Percentiles rank a stretch among this genome's conserved stretches.
Evolutionary conservation across 176 grass and related monocot species (phyloP).

Genomic region (barley (Hordeum vulgare)): DNA sequence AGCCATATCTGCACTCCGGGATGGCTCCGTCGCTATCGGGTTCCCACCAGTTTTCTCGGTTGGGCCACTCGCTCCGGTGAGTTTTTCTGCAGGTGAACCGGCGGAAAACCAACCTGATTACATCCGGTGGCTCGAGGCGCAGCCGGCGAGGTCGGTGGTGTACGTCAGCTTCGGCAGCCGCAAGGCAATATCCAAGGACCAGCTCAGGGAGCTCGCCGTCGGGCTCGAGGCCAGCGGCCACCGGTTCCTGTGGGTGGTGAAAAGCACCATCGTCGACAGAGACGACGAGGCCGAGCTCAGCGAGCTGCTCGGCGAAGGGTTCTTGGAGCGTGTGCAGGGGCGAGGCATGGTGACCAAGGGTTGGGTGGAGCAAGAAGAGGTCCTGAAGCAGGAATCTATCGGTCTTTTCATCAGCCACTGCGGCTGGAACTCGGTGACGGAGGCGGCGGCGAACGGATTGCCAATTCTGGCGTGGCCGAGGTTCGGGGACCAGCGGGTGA

Average conservation of each 20-base stretch:
- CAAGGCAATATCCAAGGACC: constrained; percentile 32
- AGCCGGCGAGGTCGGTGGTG: constrained; percentile 63
- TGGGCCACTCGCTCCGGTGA: constrained; percentile 24
- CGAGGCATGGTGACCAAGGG: constrained; percentile 48
- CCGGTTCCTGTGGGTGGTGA: constrained; percentile 83
- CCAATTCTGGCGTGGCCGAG: constrained; percentile 58
- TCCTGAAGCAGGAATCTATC: constrained; percentile 40
- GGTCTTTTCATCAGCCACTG: constrained; percentile 72
- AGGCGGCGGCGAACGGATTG: constrained; percentile 44
- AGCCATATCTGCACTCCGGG: constrained; percentile 23
- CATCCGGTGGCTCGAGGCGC: constrained; percentile 37
- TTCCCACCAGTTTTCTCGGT: constrained; percentile 46
- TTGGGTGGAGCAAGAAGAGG: constrained; percentile 70
- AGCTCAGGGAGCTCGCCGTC: constrained; percentile 46
- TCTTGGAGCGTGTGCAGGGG: constrained; percentile 32
- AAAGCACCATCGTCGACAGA: constrained; percentile 41
- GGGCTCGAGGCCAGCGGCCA: constrained; percentile 48
- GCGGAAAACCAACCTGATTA: neutral
- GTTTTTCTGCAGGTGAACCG: neutral
- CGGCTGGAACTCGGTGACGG: constrained; percentile 76
- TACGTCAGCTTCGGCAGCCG: constrained; percentile 80
- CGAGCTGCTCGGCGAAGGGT: constrained; percentile 36
- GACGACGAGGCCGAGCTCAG: constrained; percentile 30
- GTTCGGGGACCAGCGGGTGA: constrained; percentile 64
- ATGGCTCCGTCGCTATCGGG: neutral